Evolutionary conservation across 164 flowering plant genomes (phyloP), one percentile per base, ranked within the genome.

Genomic region (Saururus chinensis): DNA sequence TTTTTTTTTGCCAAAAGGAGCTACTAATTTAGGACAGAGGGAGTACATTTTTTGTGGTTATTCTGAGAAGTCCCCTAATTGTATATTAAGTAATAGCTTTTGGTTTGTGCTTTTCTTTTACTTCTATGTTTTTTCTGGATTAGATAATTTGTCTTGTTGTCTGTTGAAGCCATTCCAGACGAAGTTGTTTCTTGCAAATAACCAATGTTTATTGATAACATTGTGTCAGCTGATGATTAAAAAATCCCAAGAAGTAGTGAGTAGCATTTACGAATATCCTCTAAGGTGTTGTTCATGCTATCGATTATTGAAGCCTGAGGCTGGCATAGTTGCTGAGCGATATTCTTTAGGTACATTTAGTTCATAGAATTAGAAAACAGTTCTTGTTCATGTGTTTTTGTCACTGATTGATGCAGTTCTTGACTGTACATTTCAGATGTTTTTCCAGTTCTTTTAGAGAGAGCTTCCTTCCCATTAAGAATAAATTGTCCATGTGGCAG

Each of bases 371-470:
- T 20, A 51, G 8, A 16, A 13, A 8, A 24, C 3, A 22, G 26
- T n/a, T n/a, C n/a, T n/a, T 25, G 4, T 54, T 8, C 21, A n/a
- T 54, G 21, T 20, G 3, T n/a, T 53, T 22, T 6, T 25, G 53
- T 14, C 49, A 57, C 20, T 41, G 45, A 41, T 41, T 13, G 12
- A 2, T 51, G 19, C 37, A 48, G n/a, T 48, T 57, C 45, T 51
- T 58, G 41, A n/a, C 48, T 25, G 48, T 57, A n/a, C n/a, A n/a
- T 57, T 64, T 57, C 67, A 64, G 67, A 64, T 64, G 49, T 64
- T 49, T 37, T 64, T 9, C 67, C 67, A 0, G 61, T 64, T 49
- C 24, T 64, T 58, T 51, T 63, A 3, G 61, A 64, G 16, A n/a
- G 51, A 51, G 41, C 56, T 51, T 64, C 62, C 37, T 24, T 64